phyloP scores from a whole-genome alignment of 2,329 filamentous ascomycete genomes.

The Aureobasidium namibiae region DNA sequence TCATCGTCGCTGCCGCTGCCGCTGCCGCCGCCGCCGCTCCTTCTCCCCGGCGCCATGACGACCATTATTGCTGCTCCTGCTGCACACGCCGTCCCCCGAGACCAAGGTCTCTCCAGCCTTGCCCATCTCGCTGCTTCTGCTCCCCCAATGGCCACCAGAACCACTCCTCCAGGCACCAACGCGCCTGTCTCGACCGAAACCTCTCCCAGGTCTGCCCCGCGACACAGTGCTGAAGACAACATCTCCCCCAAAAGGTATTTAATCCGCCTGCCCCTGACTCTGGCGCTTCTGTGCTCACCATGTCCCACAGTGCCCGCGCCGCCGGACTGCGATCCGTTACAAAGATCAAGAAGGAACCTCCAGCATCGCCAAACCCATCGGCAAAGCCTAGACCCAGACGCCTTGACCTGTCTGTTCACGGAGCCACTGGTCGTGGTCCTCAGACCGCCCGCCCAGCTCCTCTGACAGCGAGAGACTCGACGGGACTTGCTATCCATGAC shows the following conservation, averaged over 20 bases:
- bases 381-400: constrained; percentile 68
- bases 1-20: neutral
- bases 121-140: constrained; percentile 21
- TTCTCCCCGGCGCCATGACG: constrained; percentile 30
- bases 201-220: constrained; percentile 17
- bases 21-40: neutral
- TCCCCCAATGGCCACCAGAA: constrained; percentile 26
- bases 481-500: constrained; percentile 74
- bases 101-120: constrained; percentile 16
- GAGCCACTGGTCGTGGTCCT: constrained; percentile 33
- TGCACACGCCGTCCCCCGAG: constrained; percentile 23
- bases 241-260: constrained; percentile 43
- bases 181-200: constrained; percentile 27
- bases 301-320: constrained; percentile 14
- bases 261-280: neutral
- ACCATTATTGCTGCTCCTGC: constrained; percentile 39
- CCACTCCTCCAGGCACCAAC: constrained; percentile 28
- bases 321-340: constrained; percentile 52
- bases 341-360: constrained; percentile 91
- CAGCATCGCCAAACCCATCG: constrained; percentile 70
- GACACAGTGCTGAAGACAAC: constrained; percentile 37
- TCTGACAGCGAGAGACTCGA: constrained; percentile 66
- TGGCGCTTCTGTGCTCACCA: constrained; percentile 20
- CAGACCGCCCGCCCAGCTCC: constrained; percentile 53
- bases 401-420: constrained; percentile 60